Evolutionary conservation across 1,284 basidiomycete species (phyloP), one percentile per base, ranked within the genome.

Genomic region (Apiotrichum gamsii): DNA sequence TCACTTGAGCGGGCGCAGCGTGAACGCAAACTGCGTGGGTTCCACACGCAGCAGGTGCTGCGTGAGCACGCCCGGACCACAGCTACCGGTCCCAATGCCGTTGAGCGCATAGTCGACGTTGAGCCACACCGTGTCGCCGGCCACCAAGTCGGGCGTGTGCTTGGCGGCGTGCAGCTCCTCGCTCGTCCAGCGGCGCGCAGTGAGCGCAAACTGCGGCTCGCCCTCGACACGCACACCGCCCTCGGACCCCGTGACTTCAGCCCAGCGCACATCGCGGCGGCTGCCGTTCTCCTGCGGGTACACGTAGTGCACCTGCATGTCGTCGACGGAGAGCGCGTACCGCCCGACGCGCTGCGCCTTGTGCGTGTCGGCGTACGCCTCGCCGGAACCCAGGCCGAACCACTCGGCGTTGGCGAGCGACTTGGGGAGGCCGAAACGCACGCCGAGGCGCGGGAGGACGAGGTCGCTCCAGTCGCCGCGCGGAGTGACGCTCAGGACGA

Each of bases 291-390:
- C 57, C 43, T 58, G 57, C 23, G 57, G 57, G 33, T 28, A 51
- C 9, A 58, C 57, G 41, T 58, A 58, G 19, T 49, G 48, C 31
- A 54, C 56, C 49, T 58, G 57, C 54, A 56, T 43, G 25, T 56
- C 49, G 36, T 58, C 54, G 46, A 58, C 47, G 5, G 45, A 15
- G 10, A 25, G 15, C 1, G 20, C n/a, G 21, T 47, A 51, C 18
- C 14, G 15, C 16, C 51, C 51, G 18, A 58, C 35, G 14, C 41
- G 44, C 19, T 9, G 40, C 1, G 51, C 51, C 5, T 21, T 15
- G n/a, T 32, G 31, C 14, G 51, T 47, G 42, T 59, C 57, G 16
- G 50, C 42, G 41, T 57, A 59, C 2, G 52, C 44, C 39, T 59
- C 54, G 20, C 42, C 43, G 1, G 57, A 52, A 8, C 57, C 57